Base-by-base conservation (phyloP, 2,329 filamentous ascomycete genomes). In the Diatrype stigma region DNA sequence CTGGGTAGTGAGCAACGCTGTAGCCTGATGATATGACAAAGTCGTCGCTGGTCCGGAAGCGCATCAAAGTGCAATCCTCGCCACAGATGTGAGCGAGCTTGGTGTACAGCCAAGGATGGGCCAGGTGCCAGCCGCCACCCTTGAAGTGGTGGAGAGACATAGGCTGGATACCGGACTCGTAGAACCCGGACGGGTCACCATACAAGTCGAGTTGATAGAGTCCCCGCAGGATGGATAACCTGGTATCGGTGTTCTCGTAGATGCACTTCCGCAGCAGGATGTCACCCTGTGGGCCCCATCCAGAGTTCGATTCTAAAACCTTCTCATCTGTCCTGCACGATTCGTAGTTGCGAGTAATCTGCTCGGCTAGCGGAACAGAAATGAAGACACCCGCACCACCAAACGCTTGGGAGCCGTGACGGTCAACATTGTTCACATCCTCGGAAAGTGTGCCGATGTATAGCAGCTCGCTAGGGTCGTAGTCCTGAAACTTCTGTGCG, bases 61-160 rank as follows among this genome's bases (percentile, higher is more conserved):
- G 76, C 59, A 80, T 76, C 50, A 85, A 67, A 21, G 77, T 75
- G 63, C 82, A 85, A 55, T 84, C 80, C 62, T 80, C 78, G 30
- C 82, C 82, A 56, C 82, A 85, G 14, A 81, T 71, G 51, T 81
- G 74, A 6, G 81, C 75, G 28, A 85, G 72, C 60, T 80, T 78
- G 57, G 78, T 75, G 63, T 82, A 76, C 54, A 81, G 76, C 60
- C 75, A 75, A 46, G 83, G 80, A 51, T 73, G 70, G 32, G 77
- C 77, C 21, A 66, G 62, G 64, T 82, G 79, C 79, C 79, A 83
- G 50, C 77, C 74, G 42, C 78, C 77, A 45, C 80, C 79, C 60
- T 82, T 82, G 73, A 82, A 85, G 69, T 86, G 82, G 65, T 86
- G 82, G 21, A 86, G 73, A 7, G 79, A 82, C 21, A 85, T 71